These are phyloP conservation scores for Rutstroemia sydowiana DNA, from an alignment of 2,329 filamentous ascomycete species.

Conservation along the genomic window DNA sequence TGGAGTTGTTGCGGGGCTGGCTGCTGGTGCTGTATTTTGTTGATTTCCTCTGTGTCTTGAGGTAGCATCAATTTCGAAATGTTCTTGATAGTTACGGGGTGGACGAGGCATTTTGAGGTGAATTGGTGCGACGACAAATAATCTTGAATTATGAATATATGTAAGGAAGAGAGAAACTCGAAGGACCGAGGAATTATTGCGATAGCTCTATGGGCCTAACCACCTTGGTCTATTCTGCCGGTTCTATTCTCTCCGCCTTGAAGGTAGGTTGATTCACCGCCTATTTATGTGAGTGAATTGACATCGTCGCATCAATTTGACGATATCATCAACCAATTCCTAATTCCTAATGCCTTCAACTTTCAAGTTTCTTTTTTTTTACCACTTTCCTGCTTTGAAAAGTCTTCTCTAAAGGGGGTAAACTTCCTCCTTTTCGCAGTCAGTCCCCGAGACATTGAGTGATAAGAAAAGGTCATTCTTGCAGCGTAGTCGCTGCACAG, in stretches of 20 bases:
- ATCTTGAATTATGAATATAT: background rate
- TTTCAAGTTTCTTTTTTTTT: too few species aligned
- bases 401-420: too few species aligned
- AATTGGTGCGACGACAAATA: background rate
- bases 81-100: slow-evolving; percentile 2
- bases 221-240: background rate
- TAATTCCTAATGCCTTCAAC: too few species aligned
- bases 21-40: background rate
- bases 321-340: too few species aligned
- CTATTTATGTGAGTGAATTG: too few species aligned
- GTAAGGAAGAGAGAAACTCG: background rate
- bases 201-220: background rate
- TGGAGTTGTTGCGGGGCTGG: background rate
- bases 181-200: background rate
- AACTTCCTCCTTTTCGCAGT: too few species aligned
- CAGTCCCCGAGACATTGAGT: too few species aligned
- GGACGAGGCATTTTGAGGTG: background rate
- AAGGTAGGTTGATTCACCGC: too few species aligned
- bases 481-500: too few species aligned
- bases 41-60: slow-evolving; percentile 1
- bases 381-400: too few species aligned
- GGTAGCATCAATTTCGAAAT: slow-evolving; percentile 1
- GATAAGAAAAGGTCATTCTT: too few species aligned
- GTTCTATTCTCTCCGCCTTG: background rate
- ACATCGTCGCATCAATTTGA: too few species aligned